phyloP scores from a whole-genome alignment of 2,329 filamentous ascomycete genomes.

The Bretziella fagacearum region DNA sequence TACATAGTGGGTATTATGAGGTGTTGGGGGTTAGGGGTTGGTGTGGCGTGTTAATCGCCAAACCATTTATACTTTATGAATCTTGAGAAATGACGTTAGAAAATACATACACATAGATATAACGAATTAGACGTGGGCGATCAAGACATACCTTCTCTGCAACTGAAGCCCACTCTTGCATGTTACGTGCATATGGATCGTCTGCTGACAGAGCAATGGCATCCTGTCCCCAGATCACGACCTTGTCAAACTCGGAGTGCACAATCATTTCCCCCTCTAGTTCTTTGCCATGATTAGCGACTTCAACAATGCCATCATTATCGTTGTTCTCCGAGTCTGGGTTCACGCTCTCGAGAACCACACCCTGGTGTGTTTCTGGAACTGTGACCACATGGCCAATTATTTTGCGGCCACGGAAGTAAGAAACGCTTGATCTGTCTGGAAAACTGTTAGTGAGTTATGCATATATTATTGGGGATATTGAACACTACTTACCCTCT shows the following conservation, averaged over 20 bases:
- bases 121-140: background rate
- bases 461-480: background rate
- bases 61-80: background rate
- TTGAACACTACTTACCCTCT: constrained; percentile 23
- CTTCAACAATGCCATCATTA: constrained; percentile 19
- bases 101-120: background rate
- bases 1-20: too few relatives aligned
- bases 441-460: background rate
- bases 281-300: constrained; percentile 17
- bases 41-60: background rate
- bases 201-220: constrained; percentile 33
- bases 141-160: constrained; percentile 39
- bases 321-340: constrained; percentile 20
- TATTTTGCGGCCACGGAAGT: constrained; percentile 69
- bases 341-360: constrained; percentile 35
- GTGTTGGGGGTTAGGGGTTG: background rate
- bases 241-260: constrained; percentile 51
- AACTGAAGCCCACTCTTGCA: constrained; percentile 67
- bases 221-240: constrained; percentile 79
- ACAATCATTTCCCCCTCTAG: constrained; percentile 43
- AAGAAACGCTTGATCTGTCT: constrained; percentile 40
- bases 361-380: constrained; percentile 53
- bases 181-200: constrained; percentile 56
- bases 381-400: constrained; percentile 48
- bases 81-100: background rate